These are phyloP conservation scores for Hygrocybe coccinea DNA, from an alignment of 768 basidiomycete genomes.

Conservation along the genomic window DNA sequence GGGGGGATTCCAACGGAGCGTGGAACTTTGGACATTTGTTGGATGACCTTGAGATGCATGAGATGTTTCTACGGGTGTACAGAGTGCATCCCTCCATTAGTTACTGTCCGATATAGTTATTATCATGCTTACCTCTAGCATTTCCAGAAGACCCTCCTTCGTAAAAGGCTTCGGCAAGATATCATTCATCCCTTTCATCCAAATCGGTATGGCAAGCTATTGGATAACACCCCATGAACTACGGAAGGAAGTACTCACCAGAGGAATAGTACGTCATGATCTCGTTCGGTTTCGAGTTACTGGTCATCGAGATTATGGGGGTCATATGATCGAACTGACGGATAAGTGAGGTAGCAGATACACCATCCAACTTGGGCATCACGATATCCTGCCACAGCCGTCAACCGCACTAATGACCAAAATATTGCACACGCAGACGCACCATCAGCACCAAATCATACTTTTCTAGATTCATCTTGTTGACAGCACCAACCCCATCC, in stretches of 20 bases:
- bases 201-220: background rate
- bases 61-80: conserved; percentile 69
- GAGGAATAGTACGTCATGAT: conserved; percentile 87
- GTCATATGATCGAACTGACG: conserved; percentile 93
- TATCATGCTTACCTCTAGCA: conserved; percentile 68
- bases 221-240: background rate
- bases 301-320: conserved; percentile 98
- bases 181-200: conserved; percentile 80
- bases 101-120: background rate
- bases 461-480: conserved; percentile 94
- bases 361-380: conserved; percentile 85
- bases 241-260: conserved; percentile 34
- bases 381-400: conserved; percentile 71
- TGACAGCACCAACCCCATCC: conserved; percentile 87
- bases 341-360: conserved; percentile 88
- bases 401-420: conserved; percentile 8
- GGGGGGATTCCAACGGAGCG: conserved; percentile 65
- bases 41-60: conserved; percentile 80
- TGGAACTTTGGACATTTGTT: conserved; percentile 65
- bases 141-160: conserved; percentile 83
- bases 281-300: conserved; percentile 88
- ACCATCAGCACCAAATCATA: conserved; percentile 97
- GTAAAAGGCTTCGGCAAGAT: conserved; percentile 96
- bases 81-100: background rate
- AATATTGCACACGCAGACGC: conserved; percentile 23